Conservation (phyloP, 2,329 filamentous ascomycete genomes). For the Grosmannia clavigera region DNA sequence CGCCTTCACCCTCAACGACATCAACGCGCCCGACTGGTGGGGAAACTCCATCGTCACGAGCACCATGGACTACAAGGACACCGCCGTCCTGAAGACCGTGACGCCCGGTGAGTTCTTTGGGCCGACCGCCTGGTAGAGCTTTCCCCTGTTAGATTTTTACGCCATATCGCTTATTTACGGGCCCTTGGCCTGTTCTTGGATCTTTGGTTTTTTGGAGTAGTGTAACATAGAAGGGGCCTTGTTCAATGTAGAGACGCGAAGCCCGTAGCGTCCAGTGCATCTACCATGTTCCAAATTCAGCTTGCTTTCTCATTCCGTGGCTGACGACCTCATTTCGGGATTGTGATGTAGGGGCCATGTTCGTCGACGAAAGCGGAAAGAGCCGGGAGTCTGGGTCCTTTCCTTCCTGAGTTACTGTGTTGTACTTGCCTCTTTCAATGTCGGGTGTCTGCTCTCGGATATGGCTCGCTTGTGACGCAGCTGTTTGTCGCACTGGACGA, state of each 20-base stretch:
- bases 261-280: not conserved
- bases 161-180: not conserved
- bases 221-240: too few species aligned
- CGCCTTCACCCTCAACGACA: constrained; percentile 50
- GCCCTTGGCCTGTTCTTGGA: not conserved
- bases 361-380: too few species aligned
- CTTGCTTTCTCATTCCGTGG: too few species aligned
- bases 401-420: too few species aligned
- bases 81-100: constrained; percentile 43
- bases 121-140: constrained; percentile 36
- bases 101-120: constrained; percentile 48
- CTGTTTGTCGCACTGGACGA: constrained; percentile 44
- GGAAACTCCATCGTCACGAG: constrained; percentile 45
- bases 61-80: constrained; percentile 50
- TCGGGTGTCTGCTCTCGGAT: constrained; percentile 34
- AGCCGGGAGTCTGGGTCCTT: too few species aligned
- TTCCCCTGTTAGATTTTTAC: too few species aligned
- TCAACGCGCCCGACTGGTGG: constrained; percentile 56
- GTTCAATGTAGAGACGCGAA: not conserved
- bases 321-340: too few species aligned
- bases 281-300: too few species aligned
- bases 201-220: not conserved
- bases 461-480: constrained; percentile 52
- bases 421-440: constrained; percentile 15
- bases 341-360: too few species aligned